Evolutionary conservation across 768 basidiomycete genomes (phyloP).

Genomic region (Panellus pusillus): DNA sequence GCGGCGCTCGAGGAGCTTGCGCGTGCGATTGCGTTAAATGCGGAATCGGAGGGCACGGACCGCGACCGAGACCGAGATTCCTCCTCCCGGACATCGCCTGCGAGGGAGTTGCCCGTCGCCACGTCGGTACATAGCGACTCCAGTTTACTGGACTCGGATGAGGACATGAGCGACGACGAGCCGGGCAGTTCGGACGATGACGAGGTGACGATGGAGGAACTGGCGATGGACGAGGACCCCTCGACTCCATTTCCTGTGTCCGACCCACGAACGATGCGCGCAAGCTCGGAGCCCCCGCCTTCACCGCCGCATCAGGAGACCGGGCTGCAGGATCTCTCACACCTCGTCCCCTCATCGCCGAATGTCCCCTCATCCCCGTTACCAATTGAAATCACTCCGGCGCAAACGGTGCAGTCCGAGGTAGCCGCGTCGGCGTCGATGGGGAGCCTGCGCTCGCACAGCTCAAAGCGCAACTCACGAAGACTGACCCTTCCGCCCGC

Average conservation of each 20-base stretch:
- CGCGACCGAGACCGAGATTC: constrained; percentile 52
- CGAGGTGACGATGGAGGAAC: constrained; percentile 68
- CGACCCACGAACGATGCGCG: constrained; percentile 28
- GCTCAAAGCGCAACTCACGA: constrained; percentile 58
- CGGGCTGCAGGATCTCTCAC: constrained; percentile 18
- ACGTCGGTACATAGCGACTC: constrained; percentile 32
- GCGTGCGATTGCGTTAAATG: constrained; percentile 69
- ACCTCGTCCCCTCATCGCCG: constrained; percentile 28
- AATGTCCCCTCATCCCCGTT: constrained; percentile 31
- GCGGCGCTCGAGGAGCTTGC: constrained; percentile 84
- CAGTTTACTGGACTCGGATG: constrained; percentile 66
- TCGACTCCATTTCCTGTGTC: constrained; percentile 33
- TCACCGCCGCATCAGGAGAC: constrained; percentile 15
- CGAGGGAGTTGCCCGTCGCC: constrained; percentile 68
- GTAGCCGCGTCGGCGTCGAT: constrained; percentile 16
- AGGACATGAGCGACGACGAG: constrained; percentile 74
- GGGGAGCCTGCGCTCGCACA: constrained; percentile 37
- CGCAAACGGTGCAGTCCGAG: constrained; percentile 23
- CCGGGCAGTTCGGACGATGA: constrained; percentile 79
- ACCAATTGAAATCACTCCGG: constrained; percentile 28
- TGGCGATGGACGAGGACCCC: constrained; percentile 71
- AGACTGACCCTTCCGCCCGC: constrained; percentile 34
- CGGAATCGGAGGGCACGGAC: constrained; percentile 30
- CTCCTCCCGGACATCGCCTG: constrained; percentile 56
- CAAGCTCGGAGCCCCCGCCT: constrained; percentile 31